These are phyloP conservation scores for Lactarius hatsudake DNA, from an alignment of 768 basidiomycete genomes.

Conservation along the genomic window DNA sequence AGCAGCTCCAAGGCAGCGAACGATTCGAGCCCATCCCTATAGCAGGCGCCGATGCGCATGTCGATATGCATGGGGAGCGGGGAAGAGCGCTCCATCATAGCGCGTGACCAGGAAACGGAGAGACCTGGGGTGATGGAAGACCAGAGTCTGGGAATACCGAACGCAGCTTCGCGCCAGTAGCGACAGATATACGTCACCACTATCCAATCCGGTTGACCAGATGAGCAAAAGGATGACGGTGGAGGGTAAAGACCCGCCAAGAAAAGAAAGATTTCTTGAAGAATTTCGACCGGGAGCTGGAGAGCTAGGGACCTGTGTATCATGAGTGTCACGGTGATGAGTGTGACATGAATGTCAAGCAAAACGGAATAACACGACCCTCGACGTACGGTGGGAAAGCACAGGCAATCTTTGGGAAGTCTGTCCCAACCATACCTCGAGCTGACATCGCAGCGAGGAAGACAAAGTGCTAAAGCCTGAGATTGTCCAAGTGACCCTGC, in stretches of 20 bases:
- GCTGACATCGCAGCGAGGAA: not conserved
- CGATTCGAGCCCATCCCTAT: slow-evolving; percentile 4
- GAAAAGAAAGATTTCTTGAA: slow-evolving; percentile 9
- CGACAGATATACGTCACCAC: slow-evolving; percentile 12
- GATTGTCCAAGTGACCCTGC: too few species aligned
- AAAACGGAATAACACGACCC: not conserved
- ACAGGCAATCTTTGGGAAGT: not conserved
- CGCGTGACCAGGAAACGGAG: slow-evolving; percentile 13
- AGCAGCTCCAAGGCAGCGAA: slow-evolving; percentile 17
- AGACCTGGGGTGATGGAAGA: slow-evolving; percentile 8
- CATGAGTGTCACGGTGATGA: not conserved
- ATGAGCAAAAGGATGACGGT: too few species aligned
- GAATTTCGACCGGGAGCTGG: slow-evolving; percentile 16
- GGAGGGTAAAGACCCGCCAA: not conserved
- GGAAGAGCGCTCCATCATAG: slow-evolving; percentile 18
- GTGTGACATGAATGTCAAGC: not conserved
- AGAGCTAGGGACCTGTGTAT: not conserved
- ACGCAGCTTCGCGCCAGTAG: slow-evolving; percentile 17
- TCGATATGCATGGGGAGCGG: slow-evolving; percentile 13
- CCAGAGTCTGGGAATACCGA: slow-evolving; percentile 19
- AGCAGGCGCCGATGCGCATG: slow-evolving; percentile 1
- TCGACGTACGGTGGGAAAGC: slow-evolving; percentile 2
- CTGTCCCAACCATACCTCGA: not conserved
- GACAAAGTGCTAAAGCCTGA: too few species aligned
- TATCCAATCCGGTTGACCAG: slow-evolving; percentile 7